Base-by-base conservation (phyloP, 495 filamentous ascomycete genomes). In the Trichocladium antarcticum region DNA sequence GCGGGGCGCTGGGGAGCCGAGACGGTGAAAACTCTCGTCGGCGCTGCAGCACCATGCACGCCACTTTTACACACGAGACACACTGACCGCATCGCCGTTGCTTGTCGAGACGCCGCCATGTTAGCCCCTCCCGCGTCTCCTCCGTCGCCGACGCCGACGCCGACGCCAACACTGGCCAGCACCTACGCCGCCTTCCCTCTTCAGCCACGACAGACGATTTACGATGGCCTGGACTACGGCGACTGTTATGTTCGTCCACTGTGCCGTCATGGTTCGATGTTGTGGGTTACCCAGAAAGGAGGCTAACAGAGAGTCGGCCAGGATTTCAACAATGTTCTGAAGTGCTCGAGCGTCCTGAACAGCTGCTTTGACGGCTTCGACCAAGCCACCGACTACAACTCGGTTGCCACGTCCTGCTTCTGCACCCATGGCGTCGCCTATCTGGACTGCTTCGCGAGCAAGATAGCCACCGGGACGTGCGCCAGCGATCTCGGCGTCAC, bases 351-450 rank as follows among this genome's bases (percentile, higher is more conserved):
- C 46, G 46, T 56, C 45, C 12, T 61, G 12, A 51, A n/a, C 28
- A 15, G 31, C 29, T 57, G 58, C 51, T 46, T 45, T 20, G 29
- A 15, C 12, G 45, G 21, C 37, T 21, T 44, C 9, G 19, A 22
- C 22, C 15, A 22, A 12, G 39, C 24, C 12, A 42, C 40, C 43
- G 16, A 48, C 39, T 35, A 47, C 21, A 24, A 24, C 16, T 8
- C n/a, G 10, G 46, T 24, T 9, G 31, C 16, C 29, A 44, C 34
- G 1, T 39, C 47, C 6, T 62, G 57, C 19, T 45, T 45, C 40
- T 63, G 60, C 49, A 45, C 17, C 19, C 51, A 52, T 38, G 57
- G 57, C 35, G 45, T 53, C 22, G 21, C 42, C 27, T 60, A 57
- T 29, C 49, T 58, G 1, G 39, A 56, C 43, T 60, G 55, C 40